A percentile compares a stretch with the other conserved stretches of the same genome.
phyloP scores from a whole-genome alignment of 1,284 basidiomycete genomes.

The Cryptococcus floricola region DNA sequence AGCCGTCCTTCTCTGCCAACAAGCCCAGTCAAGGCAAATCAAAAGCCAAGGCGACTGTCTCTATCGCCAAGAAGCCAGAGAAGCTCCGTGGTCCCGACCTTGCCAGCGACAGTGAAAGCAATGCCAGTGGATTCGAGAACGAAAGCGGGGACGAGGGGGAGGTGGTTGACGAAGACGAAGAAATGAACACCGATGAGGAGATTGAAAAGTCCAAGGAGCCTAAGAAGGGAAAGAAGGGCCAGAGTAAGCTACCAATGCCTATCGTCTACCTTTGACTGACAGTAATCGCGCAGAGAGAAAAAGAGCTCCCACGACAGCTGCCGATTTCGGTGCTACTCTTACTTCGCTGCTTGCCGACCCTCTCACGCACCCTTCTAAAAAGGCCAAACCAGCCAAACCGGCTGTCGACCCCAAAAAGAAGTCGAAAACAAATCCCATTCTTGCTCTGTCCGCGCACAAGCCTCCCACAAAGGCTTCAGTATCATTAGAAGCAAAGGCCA shows the following conservation, averaged over 20 bases:
- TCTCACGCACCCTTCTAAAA: conserved; percentile 17
- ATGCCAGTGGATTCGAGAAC: conserved; percentile 17
- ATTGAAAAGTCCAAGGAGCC: conserved; percentile 21
- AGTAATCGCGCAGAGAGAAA: conserved; percentile 38
- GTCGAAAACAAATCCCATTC: conserved; percentile 26
- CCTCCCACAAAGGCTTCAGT: conserved; percentile 25
- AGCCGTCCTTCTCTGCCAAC: not conserved
- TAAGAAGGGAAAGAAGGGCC: conserved; percentile 10
- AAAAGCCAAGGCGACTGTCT: conserved; percentile 12
- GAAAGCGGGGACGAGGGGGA: conserved; percentile 16
- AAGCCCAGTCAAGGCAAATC: conserved; percentile 3
- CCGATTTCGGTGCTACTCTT: conserved; percentile 43
- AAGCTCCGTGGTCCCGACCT: conserved; percentile 3
- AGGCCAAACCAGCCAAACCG: conserved; percentile 5
- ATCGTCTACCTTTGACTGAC: not conserved
- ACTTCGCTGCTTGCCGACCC: conserved; percentile 42
- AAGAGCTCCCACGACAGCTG: conserved; percentile 39
- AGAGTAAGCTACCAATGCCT: conserved; percentile 1
- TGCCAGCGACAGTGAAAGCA: conserved; percentile 11
- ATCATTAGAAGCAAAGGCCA: conserved; percentile 29
- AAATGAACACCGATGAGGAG: conserved; percentile 29
- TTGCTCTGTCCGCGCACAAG: conserved; percentile 35
- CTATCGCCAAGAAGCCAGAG: conserved; percentile 9
- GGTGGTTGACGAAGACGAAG: conserved; percentile 13
- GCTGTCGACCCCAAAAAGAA: conserved; percentile 4